A percentile compares a stretch with the other conserved stretches of the same genome.
phyloP scores from a whole-genome alignment of 1,284 basidiomycete species.

The Cutaneotrichosporon dermatis region DNA sequence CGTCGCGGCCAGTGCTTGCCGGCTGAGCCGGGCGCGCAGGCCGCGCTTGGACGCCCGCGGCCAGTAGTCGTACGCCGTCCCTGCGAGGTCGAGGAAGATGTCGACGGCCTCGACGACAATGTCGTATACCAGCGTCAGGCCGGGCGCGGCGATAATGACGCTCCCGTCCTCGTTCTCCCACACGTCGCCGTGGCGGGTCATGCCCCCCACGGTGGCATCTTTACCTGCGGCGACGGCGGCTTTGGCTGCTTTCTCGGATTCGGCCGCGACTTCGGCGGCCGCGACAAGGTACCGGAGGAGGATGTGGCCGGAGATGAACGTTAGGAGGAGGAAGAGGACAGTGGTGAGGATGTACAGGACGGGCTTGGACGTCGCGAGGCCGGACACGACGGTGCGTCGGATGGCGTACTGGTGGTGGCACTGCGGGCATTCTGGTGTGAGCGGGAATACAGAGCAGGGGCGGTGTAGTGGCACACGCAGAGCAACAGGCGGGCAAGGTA shows the following conservation, averaged over 20 bases:
- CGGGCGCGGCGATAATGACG: constrained; percentile 29
- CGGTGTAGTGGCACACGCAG: no score
- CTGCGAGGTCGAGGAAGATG: constrained; percentile 33
- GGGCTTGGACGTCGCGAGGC: constrained; percentile 41
- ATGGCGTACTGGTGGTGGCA: constrained; percentile 45
- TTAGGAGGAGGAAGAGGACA: constrained; percentile 32
- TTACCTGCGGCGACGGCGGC: neutral
- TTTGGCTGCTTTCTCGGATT: neutral
- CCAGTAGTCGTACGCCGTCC: constrained; percentile 14
- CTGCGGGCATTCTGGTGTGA: constrained; percentile 42
- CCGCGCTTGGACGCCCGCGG: neutral
- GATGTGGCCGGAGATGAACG: constrained; percentile 34
- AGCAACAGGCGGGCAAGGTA: no score
- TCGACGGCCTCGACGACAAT: constrained; percentile 31
- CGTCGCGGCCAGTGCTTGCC: constrained; percentile 14
- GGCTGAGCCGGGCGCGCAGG: constrained; percentile 1
- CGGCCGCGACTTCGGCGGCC: neutral
- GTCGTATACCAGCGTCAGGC: constrained; percentile 34
- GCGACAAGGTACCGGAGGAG: constrained; percentile 17
- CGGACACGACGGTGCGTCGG: constrained; percentile 40
- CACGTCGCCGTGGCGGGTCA: neutral
- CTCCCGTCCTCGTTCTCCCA: constrained; percentile 17
- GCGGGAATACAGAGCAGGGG: neutral
- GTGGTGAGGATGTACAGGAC: constrained; percentile 37
- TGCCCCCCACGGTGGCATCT: neutral